Conservation (phyloP, 345 rosid species). For the Moringa oleifera region DNA sequence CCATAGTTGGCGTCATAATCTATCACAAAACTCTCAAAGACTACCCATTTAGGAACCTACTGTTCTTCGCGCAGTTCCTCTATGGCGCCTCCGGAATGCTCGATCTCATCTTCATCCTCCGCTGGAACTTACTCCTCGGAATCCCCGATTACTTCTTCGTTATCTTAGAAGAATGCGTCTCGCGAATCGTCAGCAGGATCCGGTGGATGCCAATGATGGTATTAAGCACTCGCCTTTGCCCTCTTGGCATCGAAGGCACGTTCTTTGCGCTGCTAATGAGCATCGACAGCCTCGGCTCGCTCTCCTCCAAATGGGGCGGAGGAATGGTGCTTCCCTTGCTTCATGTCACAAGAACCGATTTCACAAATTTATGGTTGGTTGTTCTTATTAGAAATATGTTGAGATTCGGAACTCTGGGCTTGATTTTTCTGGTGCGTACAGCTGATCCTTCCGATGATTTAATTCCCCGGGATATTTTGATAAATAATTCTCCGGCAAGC, state of each 20-base stretch:
- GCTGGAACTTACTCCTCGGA: conserved; percentile 62
- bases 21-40: conserved; percentile 67
- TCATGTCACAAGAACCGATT: conserved; percentile 56
- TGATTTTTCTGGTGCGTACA: conserved; percentile 61
- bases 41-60: conserved; percentile 51
- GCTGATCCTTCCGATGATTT: conserved; percentile 42
- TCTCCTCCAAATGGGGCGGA: too few species aligned
- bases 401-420: conserved; percentile 52
- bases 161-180: conserved; percentile 57
- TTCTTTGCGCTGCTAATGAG: conserved; percentile 75
- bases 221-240: conserved; percentile 68
- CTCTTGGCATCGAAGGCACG: conserved; percentile 76
- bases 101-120: conserved; percentile 56
- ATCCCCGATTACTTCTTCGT: conserved; percentile 74
- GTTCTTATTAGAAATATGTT: conserved; percentile 49
- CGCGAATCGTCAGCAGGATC: conserved; percentile 49
- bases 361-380: conserved; percentile 59
- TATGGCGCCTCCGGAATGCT: conserved; percentile 63
- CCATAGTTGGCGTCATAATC: conserved; percentile 66
- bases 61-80: conserved; percentile 63
- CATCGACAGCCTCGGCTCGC: conserved; percentile 67
- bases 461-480: conserved; percentile 31
- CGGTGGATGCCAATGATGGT: conserved; percentile 83
- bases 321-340: conserved; percentile 52
- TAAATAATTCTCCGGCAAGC: conserved; percentile 5